Conservation (phyloP, 331 rosid genomes). For the Spiraea crenata region DNA sequence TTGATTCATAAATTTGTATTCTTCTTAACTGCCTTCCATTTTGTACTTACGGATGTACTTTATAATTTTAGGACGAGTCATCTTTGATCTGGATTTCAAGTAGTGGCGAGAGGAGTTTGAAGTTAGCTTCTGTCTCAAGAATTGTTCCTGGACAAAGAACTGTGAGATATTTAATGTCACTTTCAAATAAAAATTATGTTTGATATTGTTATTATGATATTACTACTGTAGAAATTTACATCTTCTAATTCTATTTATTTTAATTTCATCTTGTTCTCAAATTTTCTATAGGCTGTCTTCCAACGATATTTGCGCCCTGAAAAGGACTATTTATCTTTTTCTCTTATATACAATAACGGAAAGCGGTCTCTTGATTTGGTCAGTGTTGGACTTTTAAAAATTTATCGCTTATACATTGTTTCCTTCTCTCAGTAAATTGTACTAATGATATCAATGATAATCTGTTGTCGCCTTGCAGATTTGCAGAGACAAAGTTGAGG, state of each 20-base stretch:
- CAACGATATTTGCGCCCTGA: slow-evolving; percentile 82
- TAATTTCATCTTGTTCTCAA: slow-evolving; percentile 19
- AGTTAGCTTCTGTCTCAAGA: slow-evolving; percentile 83
- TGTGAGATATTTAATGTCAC: slow-evolving; percentile 48
- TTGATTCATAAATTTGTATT: slow-evolving; percentile 4
- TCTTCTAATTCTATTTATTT: slow-evolving; percentile 18
- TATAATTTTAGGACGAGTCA: slow-evolving; percentile 67
- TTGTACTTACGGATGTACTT: slow-evolving; percentile 23
- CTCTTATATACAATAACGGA: slow-evolving; percentile 87
- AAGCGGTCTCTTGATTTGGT: slow-evolving; percentile 97
- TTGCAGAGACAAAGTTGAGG: slow-evolving; percentile 96
- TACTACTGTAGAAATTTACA: slow-evolving; percentile 2
- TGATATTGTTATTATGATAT: slow-evolving; percentile 15
- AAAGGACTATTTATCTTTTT: slow-evolving; percentile 88
- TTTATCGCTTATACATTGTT: slow-evolving; percentile 9
- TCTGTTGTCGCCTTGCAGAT: slow-evolving; percentile 48
- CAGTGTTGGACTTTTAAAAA: slow-evolving; percentile 35
- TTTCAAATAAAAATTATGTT: background rate
- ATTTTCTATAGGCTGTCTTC: slow-evolving; percentile 73
- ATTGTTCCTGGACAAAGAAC: slow-evolving; percentile 98
- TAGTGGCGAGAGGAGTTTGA: slow-evolving; percentile 71
- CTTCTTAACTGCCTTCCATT: slow-evolving; percentile 24
- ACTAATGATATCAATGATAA: slow-evolving; percentile 15
- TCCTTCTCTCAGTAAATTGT: slow-evolving; percentile 5
- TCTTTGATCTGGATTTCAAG: slow-evolving; percentile 87